phyloP scores from a whole-genome alignment of 805 yeast genomes.

The Candida takata region DNA sequence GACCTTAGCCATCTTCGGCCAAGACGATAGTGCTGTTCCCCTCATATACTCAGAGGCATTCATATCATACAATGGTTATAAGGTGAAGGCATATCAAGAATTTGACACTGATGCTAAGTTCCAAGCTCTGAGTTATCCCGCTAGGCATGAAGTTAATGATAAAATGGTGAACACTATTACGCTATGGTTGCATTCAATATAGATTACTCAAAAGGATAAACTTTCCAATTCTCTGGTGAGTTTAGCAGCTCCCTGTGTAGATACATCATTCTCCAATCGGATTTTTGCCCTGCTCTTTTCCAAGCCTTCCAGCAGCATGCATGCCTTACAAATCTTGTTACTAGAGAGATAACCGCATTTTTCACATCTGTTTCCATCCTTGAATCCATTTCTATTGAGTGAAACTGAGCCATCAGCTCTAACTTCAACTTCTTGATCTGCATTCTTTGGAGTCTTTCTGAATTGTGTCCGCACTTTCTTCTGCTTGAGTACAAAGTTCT shows the following conservation, averaged over 20 bases:
- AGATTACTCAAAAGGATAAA: conserved; percentile 44
- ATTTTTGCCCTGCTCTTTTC: conserved; percentile 69
- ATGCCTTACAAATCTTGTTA: conserved; percentile 88
- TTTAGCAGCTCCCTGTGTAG: conserved; percentile 59
- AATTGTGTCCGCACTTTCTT: conserved; percentile 38
- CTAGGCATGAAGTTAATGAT: conserved; percentile 15
- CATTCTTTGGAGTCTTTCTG: conserved; percentile 10
- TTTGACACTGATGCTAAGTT: conserved; percentile 3
- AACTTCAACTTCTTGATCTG: conserved; percentile 39
- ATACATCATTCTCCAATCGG: conserved; percentile 42
- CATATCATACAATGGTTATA: conserved; percentile 3
- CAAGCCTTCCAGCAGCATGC: conserved; percentile 77
- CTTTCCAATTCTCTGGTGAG: conserved; percentile 54
- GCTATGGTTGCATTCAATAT: conserved; percentile 12
- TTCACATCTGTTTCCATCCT: conserved; percentile 72
- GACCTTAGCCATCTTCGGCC: conserved; percentile 19
- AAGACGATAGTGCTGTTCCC: conserved; percentile 11
- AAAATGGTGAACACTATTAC: conserved; percentile 16
- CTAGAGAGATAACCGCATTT: conserved; percentile 90
- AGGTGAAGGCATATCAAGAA: background rate
- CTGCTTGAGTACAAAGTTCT: conserved; percentile 61
- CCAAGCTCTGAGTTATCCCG: conserved; percentile 13
- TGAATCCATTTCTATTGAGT: conserved; percentile 30
- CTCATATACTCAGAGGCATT: conserved; percentile 10
- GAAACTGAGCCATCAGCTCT: conserved; percentile 58